Evolutionary conservation across 768 basidiomycete species (phyloP), one percentile per base, ranked within the genome.

Genomic region (Kockovaella imperatae): DNA sequence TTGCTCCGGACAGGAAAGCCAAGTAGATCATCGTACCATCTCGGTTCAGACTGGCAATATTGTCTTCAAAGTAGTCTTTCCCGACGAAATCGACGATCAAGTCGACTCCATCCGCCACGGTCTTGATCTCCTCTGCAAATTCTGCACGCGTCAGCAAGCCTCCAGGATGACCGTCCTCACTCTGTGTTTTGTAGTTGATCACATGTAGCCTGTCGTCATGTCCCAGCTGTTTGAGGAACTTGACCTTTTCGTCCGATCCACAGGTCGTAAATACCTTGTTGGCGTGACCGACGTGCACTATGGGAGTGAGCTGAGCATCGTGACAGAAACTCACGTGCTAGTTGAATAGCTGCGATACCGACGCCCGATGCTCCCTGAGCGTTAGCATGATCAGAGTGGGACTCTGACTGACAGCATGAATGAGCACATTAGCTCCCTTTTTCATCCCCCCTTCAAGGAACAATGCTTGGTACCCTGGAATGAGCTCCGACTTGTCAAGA

Each of bases 291-390:
- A 67, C 59, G 20, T 63, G 53, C 21, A 63, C 64, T 66, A 31
- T 6, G 28, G 31, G 34, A 42, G 36, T 42, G 73, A 75, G 44
- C 85, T 84, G 59, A 17, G 35, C 49, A 59, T 11, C 36, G 24
- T 15, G 28, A 45, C 20, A 42, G 30, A 40, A 38, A 58, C 68
- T 51, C 25, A 66, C 86, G 80, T 17, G 89, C 87, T 17, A 95
- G 73, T 70, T 96, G 91, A 41, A 84, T 86, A 13, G 87, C 86
- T 2, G 89, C 83, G 14, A 91, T 68, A 1, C 89, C 89, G 3
- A 95, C 88, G 24, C 90, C 88, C 11, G 86, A 87, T 3, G 88
- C 88, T 5, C 83, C 68, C 67, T 65, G 32, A 11, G 17, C 2
- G 35, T 45, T 34, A 50, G 32, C 28, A 21, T 30, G 8, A 17